phyloP scores from a whole-genome alignment of 768 basidiomycete species.

The Exidia glandulosa region DNA sequence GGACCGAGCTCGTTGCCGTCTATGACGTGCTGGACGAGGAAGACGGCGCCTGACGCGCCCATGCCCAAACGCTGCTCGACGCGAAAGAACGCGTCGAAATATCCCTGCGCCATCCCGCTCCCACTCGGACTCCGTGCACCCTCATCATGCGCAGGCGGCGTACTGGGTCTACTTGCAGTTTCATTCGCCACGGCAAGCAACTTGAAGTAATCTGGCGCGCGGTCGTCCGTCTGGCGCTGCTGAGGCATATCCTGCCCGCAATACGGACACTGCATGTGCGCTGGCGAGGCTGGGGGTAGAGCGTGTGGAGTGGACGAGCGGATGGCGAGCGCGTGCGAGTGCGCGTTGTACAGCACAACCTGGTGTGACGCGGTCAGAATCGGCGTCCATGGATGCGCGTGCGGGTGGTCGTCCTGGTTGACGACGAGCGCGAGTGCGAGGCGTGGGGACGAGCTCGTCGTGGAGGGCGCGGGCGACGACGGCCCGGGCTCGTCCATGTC shows the following conservation, averaged over 20 bases:
- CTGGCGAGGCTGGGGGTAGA: slow-evolving; percentile 9
- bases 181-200: slow-evolving; percentile 66
- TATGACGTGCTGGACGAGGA: slow-evolving; percentile 78
- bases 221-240: slow-evolving; percentile 27
- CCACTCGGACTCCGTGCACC: slow-evolving; percentile 51
- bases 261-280: slow-evolving; percentile 46
- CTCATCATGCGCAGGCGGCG: slow-evolving; percentile 26
- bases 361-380: slow-evolving; percentile 78
- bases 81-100: slow-evolving; percentile 86
- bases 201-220: slow-evolving; percentile 73
- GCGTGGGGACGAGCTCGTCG: no score
- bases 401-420: slow-evolving; percentile 20
- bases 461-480: no score
- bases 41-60: slow-evolving; percentile 91
- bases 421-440: slow-evolving; percentile 17
- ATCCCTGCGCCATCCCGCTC: slow-evolving; percentile 87
- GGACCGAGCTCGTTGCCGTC: slow-evolving; percentile 77
- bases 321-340: slow-evolving; percentile 72
- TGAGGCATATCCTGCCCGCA: slow-evolving; percentile 53
- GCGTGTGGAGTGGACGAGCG: slow-evolving; percentile 10
- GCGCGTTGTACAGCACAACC: slow-evolving; percentile 79
- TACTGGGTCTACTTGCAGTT: slow-evolving; percentile 39
- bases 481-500: no score
- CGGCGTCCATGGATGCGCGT: slow-evolving; percentile 50
- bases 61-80: slow-evolving; percentile 85